Evolutionary conservation across 2,329 filamentous ascomycete species (phyloP), one percentile per base, ranked within the genome.

Genomic region (Hymenoscyphus occultus): DNA sequence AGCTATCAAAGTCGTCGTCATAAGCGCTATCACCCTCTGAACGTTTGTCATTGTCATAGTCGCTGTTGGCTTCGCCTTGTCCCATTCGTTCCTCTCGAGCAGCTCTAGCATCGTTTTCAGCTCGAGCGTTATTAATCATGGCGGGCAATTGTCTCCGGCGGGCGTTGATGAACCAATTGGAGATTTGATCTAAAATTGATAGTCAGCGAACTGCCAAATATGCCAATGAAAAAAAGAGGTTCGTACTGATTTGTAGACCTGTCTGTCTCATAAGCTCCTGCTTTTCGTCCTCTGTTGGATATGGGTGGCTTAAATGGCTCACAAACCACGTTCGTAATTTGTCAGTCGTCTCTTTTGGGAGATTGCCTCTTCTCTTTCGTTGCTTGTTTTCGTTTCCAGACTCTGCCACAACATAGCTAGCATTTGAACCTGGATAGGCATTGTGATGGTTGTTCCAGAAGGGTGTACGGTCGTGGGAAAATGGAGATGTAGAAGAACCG

Each of bases 261-360:
- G 92, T 96, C 73, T 87, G 82, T 58, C 84, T 83, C 83, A 93
- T 92, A 59, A 96, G 82, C 65, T 90, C 86, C 74, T 93, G 86
- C 77, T 96, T 96, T 78, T 96, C 90, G 68, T 96, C 91, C 76
- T 96, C 91, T 4, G 88, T 93, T 1, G 92, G 92, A 75, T 96
- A 96, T 0, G 92, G 92, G 73, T 95, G 92, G 66, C 87, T 82
- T 7, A 93, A 77, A 76, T 95, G 90, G n/a, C 83, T 82, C 61
- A 88, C 78, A 70, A 96, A 93, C 93, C 93, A 97, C 0, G 85
- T 81, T 62, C 90, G 86, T 51, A 97, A 81, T 70, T 91, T 88
- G 74, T 93, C 90, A 0, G 92, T 97, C 0, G 92, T 91, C 63
- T 93, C 90, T 74, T 96, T 96, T n/a, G 93, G 93, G 2, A 97